These are phyloP conservation scores for Chaetomiaceae sp. DNA, from an alignment of 2,329 filamentous ascomycete genomes.

Conservation along the genomic window DNA sequence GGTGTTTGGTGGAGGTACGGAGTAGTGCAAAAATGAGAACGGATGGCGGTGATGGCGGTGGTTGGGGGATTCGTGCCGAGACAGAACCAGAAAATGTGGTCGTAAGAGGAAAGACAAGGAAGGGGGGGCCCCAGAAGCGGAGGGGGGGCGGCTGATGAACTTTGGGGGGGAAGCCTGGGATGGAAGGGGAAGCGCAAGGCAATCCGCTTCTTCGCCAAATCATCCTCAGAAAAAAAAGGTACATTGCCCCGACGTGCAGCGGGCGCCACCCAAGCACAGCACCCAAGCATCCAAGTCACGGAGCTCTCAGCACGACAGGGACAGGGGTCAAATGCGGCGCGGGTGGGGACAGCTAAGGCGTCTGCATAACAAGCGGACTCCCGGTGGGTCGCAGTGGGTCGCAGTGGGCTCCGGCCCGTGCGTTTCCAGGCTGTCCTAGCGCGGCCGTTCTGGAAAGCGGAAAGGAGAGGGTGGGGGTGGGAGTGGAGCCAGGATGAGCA, in stretches of 20 bases:
- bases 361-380: conserved; percentile 11
- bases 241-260: conserved; percentile 17
- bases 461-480: conserved; percentile 1
- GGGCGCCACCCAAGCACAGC: conserved; percentile 9
- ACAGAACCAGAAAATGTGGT: conserved; percentile 1
- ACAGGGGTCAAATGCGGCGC: conserved; percentile 14
- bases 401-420: no score
- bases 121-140: conserved; percentile 11
- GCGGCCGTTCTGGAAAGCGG: conserved; percentile 20
- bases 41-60: not conserved
- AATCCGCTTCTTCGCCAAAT: conserved; percentile 16
- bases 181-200: conserved; percentile 13
- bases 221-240: conserved; percentile 18
- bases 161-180: no score
- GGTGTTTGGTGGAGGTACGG: not conserved
- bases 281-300: conserved; percentile 11
- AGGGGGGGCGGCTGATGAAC: conserved; percentile 19
- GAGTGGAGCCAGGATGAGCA: conserved; percentile 9
- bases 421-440: conserved; percentile 15
- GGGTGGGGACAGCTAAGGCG: conserved; percentile 10
- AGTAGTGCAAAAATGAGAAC: not conserved
- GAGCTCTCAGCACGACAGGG: conserved; percentile 15
- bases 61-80: not conserved
- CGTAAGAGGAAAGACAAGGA: conserved; percentile 13
- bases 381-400: no score